These are phyloP conservation scores for Actinomortierella ambigua DNA, from an alignment of 371 early-diverging fungal genomes.

Conservation along the genomic window DNA sequence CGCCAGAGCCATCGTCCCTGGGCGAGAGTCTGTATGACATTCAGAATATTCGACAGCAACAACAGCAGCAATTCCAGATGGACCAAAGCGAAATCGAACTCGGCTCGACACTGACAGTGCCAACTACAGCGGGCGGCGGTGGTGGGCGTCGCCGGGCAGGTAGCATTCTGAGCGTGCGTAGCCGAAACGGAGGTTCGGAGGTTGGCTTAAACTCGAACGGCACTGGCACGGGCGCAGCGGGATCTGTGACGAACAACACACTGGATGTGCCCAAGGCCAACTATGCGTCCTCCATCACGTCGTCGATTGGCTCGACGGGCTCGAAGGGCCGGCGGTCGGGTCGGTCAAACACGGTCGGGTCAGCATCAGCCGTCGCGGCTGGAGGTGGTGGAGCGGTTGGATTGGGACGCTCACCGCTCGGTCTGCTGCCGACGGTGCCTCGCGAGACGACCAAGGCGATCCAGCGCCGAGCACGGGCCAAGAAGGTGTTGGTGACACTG, in stretches of 20 bases:
- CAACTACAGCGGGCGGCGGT: neutral
- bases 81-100: constrained; percentile 26
- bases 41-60: constrained; percentile 24
- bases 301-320: constrained; percentile 37
- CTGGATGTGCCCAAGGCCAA: constrained; percentile 47
- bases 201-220: constrained; percentile 1
- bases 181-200: constrained; percentile 31
- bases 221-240: no score
- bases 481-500: constrained; percentile 50
- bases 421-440: constrained; percentile 16
- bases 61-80: no score
- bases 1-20: constrained; percentile 39
- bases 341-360: constrained; percentile 17
- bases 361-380: constrained; percentile 6
- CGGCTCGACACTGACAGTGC: neutral
- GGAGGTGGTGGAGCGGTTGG: neutral
- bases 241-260: no score
- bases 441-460: constrained; percentile 19
- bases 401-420: constrained; percentile 13
- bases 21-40: constrained; percentile 35
- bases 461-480: constrained; percentile 51
- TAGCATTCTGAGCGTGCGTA: constrained; percentile 27
- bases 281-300: constrained; percentile 47
- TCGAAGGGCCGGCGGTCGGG: constrained; percentile 25
- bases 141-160: constrained; percentile 34